Percentiles rank a stretch among this genome's conserved stretches.
Evolutionary conservation across 257 asterid species (phyloP).

Genomic region (Solanum megistacrolobum): DNA sequence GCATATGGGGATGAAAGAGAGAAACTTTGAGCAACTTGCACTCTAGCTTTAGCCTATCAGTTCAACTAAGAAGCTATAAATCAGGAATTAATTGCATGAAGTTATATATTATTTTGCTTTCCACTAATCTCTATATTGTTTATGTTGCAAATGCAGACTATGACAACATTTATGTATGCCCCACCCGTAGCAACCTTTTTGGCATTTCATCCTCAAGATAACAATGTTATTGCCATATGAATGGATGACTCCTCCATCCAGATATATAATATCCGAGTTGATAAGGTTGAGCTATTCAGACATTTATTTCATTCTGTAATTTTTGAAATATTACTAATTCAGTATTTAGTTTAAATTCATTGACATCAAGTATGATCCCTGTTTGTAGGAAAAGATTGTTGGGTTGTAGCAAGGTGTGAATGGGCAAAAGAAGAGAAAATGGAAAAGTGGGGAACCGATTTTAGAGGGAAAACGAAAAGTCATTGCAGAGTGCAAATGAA

Average conservation of each 20-base stretch:
- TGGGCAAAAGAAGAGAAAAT: too few relatives aligned
- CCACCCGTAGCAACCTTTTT: slow-evolving; percentile 65
- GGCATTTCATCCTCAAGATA: slow-evolving; percentile 58
- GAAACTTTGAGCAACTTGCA: background rate
- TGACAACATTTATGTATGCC: slow-evolving; percentile 58
- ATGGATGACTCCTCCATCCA: slow-evolving; percentile 59
- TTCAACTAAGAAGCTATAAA: background rate
- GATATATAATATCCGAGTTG: slow-evolving; percentile 51
- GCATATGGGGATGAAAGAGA: background rate
- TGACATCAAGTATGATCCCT: background rate
- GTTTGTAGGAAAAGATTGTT: slow-evolving; percentile 24
- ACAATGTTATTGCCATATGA: slow-evolving; percentile 52
- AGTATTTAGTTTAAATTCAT: background rate
- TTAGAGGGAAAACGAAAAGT: too few relatives aligned
- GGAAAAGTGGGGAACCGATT: too few relatives aligned
- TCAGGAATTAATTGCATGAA: background rate
- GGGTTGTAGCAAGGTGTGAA: too few relatives aligned
- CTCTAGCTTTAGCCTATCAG: background rate
- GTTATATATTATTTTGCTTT: background rate
- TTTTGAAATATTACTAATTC: background rate
- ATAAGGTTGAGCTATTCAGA: slow-evolving; percentile 28
- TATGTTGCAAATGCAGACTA: slow-evolving; percentile 25
- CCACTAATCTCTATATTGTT: background rate
- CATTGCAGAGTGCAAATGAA: too few relatives aligned
- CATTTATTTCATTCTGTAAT: background rate